Conservation (phyloP, 164 flowering plant genomes). For the Piper longum region DNA sequence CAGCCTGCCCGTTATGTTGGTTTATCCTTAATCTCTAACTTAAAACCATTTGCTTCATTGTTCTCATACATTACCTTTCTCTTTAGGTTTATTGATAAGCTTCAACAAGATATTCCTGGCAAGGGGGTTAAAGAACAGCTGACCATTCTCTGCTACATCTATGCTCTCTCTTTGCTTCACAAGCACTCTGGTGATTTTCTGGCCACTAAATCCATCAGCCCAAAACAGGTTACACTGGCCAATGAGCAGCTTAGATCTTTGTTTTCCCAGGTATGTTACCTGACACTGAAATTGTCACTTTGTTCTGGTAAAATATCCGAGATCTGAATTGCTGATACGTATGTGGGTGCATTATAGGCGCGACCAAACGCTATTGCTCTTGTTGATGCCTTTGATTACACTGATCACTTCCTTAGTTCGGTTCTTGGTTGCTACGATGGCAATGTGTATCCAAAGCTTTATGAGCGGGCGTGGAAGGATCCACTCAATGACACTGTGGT, state of each 20-base stretch:
- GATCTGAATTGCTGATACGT: background rate
- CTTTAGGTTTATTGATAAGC: constrained; percentile 68
- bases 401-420: constrained; percentile 88
- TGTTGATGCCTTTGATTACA: constrained; percentile 90
- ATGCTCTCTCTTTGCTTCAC: constrained; percentile 57
- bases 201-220: constrained; percentile 56
- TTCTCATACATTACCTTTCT: background rate
- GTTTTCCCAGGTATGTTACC: constrained; percentile 49
- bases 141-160: constrained; percentile 47
- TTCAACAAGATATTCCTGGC: constrained; percentile 71
- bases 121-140: constrained; percentile 59
- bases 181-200: constrained; percentile 83
- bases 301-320: too few species aligned
- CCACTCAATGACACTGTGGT: constrained; percentile 80
- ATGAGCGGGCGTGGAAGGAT: constrained; percentile 87
- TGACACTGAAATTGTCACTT: too few species aligned
- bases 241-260: constrained; percentile 68
- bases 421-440: constrained; percentile 90
- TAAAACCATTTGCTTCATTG: background rate
- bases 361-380: constrained; percentile 92
- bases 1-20: too few species aligned
- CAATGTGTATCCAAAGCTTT: constrained; percentile 87
- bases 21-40: background rate
- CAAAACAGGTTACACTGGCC: constrained; percentile 79
- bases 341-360: constrained; percentile 26